Conservation (phyloP, 1,284 basidiomycete species). For the Fereydounia khargensis region DNA sequence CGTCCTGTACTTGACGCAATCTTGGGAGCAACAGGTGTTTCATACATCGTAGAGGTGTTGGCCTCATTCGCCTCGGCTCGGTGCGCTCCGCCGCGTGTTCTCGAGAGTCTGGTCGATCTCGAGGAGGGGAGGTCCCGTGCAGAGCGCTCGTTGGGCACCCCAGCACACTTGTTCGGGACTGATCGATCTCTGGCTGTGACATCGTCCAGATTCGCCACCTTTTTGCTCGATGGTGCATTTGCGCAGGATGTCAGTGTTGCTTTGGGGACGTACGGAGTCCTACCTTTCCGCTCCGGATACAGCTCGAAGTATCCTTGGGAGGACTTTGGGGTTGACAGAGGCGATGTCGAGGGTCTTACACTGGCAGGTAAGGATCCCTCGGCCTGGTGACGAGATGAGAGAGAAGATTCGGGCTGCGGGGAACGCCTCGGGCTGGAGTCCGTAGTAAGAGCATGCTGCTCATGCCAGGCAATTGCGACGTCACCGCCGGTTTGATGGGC, state of each 20-base stretch:
- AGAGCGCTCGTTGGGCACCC: too few species aligned
- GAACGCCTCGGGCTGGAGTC: too few species aligned
- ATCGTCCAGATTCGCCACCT: neutral
- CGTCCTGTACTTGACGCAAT: neutral
- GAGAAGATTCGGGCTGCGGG: too few species aligned
- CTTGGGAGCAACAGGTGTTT: neutral
- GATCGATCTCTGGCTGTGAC: neutral
- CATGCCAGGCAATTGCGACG: too few species aligned
- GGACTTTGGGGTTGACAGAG: too few species aligned
- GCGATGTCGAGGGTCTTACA: too few species aligned
- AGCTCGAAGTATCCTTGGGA: constrained; percentile 45
- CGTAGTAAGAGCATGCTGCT: too few species aligned
- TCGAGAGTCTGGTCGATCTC: neutral
- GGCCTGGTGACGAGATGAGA: too few species aligned
- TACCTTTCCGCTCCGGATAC: constrained; percentile 37
- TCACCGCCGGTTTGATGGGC: too few species aligned
- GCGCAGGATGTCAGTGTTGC: constrained; percentile 3
- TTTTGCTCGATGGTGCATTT: neutral
- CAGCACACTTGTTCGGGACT: neutral
- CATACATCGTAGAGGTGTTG: too few species aligned
- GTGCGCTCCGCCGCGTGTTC: neutral
- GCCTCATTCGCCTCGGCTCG: neutral
- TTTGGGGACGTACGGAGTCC: constrained; percentile 35
- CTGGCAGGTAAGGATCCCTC: too few species aligned
- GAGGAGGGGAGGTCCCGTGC: too few species aligned